Evolutionary conservation across 2,329 filamentous ascomycete species (phyloP).

Genomic region (Nigrograna mackinnonii): DNA sequence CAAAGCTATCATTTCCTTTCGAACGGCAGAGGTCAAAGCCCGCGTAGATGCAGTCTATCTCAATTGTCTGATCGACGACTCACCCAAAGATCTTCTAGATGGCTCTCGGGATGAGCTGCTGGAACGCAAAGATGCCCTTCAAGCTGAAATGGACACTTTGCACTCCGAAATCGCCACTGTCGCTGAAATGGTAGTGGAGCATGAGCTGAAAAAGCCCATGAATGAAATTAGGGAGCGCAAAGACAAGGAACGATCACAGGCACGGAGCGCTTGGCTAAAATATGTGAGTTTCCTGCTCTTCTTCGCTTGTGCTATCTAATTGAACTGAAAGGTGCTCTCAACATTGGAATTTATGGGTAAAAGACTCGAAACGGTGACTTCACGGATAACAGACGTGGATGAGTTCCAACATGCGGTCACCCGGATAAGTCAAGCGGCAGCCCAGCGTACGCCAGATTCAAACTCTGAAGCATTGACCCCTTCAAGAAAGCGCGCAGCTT

Average conservation of each 20-base stretch:
- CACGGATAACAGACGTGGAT: constrained; percentile 24
- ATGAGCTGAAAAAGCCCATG: constrained; percentile 68
- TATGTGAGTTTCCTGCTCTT: constrained; percentile 37
- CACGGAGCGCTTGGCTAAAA: constrained; percentile 45
- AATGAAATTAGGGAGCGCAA: constrained; percentile 44
- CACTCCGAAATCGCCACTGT: constrained; percentile 72
- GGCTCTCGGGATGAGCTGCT: constrained; percentile 47
- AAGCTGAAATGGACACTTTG: constrained; percentile 70
- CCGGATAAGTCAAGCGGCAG: constrained; percentile 26
- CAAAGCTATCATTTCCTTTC: constrained; percentile 44
- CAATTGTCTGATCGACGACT: constrained; percentile 34
- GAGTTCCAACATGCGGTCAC: constrained; percentile 36
- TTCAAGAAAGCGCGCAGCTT: constrained; percentile 22
- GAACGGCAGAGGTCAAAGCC: constrained; percentile 45
- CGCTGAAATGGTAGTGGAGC: constrained; percentile 71
- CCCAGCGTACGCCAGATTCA: constrained; percentile 25
- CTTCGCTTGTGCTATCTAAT: constrained; percentile 11
- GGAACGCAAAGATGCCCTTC: constrained; percentile 57
- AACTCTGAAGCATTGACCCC: constrained; percentile 17
- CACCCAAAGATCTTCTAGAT: constrained; percentile 9
- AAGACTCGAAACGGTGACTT: constrained; percentile 31
- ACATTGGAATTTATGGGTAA: constrained; percentile 48
- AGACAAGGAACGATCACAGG: constrained; percentile 35
- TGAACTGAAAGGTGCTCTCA: constrained; percentile 32
- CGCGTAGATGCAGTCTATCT: constrained; percentile 58